Base-by-base conservation (phyloP, 352 stramenopile species). In the Elongisporangium undulatum region DNA sequence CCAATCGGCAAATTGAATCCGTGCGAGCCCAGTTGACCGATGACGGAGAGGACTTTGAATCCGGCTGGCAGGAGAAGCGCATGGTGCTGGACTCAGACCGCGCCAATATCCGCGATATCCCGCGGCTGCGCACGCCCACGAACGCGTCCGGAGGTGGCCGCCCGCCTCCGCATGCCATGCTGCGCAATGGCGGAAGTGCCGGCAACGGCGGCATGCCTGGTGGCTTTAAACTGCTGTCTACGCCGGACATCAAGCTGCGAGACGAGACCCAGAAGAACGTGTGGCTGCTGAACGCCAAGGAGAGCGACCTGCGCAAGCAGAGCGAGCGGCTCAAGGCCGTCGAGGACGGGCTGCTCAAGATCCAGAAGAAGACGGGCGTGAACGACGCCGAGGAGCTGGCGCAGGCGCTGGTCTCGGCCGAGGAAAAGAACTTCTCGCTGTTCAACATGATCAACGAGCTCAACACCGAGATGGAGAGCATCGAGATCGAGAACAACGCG, bases 401-500 rank as follows among this genome's bases (percentile, higher is more conserved):
- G 17, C 76, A 83, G 39, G 89, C 82, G 23, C 84, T 98, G 48
- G 51, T 97, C 49, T 72, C 87, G 48, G 89, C 89, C 2, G 92
- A 98, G 51, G 91, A 98, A 61, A 97, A 97, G 68, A 98, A 98
- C 70, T 98, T 98, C 60, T 95, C 83, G 50, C 78, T 98, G 17
- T 98, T 98, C 67, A 98, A 97, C 58, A 90, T 96, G 66, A 94
- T 98, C 69, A 98, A 97, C 69, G 88, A 97, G 54, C 71, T 97
- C 41, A 97, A 92, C 69, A 94, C 81, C 2, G 89, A 97, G 58
- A 96, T 97, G 79, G 84, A 96, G 67, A 74, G 71, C 17, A 64
- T 94, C 34, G 87, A 96, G 67, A 87, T 94, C 53, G 86, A 95
- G 51, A 95, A 94, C 62, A 88, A 92, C 24, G 71, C 61, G 2